These are phyloP conservation scores for Tulasnella sp. DNA, from an alignment of 768 basidiomycete genomes.

Conservation along the genomic window DNA sequence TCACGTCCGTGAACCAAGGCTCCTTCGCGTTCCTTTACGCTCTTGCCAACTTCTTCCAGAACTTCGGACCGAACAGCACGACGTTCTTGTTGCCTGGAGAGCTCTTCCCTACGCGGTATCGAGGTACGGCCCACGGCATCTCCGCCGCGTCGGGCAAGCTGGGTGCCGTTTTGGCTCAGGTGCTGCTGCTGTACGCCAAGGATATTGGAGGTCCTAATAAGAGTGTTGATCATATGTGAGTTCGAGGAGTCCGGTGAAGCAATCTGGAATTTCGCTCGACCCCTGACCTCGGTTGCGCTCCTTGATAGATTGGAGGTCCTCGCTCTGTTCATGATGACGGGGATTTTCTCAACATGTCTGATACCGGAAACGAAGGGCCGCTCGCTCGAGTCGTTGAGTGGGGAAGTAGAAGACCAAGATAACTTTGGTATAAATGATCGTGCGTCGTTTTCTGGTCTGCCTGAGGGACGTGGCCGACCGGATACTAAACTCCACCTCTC, in stretches of 20 bases:
- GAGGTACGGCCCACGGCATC: conserved; percentile 39
- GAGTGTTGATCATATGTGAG: conserved; percentile 5
- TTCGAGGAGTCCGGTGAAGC: no score
- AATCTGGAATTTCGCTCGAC: no score
- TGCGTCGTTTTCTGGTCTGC: background rate
- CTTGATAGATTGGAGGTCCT: conserved; percentile 37
- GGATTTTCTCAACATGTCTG: conserved; percentile 36
- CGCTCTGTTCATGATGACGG: conserved; percentile 37
- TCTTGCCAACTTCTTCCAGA: conserved; percentile 38
- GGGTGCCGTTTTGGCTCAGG: conserved; percentile 41
- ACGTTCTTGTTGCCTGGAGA: conserved; percentile 39
- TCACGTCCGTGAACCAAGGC: conserved; percentile 33
- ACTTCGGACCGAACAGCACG: conserved; percentile 35
- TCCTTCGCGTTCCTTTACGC: conserved; percentile 38
- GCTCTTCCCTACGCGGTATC: conserved; percentile 40
- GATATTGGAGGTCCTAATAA: conserved; percentile 20
- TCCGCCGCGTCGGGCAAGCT: conserved; percentile 40
- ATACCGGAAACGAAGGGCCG: conserved; percentile 38
- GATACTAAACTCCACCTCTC: background rate
- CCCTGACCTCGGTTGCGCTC: background rate
- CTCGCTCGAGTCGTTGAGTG: conserved; percentile 34
- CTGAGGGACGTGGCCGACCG: background rate
- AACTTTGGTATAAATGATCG: background rate
- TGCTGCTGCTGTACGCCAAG: conserved; percentile 33
- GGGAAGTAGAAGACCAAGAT: conserved; percentile 32